phyloP scores from a whole-genome alignment of 2,329 filamentous ascomycete genomes.

The Fusarium equiseti region DNA sequence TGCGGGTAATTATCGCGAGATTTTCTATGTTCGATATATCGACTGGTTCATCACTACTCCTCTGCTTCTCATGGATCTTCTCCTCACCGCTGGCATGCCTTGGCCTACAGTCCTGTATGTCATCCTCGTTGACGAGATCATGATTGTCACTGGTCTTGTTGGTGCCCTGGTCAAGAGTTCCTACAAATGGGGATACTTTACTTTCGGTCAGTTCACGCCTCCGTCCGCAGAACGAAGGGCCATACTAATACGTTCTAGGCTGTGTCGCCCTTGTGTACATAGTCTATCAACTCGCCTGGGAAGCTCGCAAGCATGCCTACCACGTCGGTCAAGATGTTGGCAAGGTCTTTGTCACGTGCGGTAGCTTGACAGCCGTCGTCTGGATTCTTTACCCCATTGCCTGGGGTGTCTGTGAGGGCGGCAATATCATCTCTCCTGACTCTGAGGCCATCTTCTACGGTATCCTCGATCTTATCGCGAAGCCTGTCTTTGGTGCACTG shows the following conservation, averaged over 20 bases:
- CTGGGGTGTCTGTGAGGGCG: slow-evolving; percentile 65
- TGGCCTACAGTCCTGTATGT: slow-evolving; percentile 66
- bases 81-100: slow-evolving; percentile 68
- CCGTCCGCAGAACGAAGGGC: too few species aligned
- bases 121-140: slow-evolving; percentile 61
- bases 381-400: slow-evolving; percentile 70
- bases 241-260: too few species aligned
- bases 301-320: slow-evolving; percentile 63
- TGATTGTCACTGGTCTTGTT: slow-evolving; percentile 60
- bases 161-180: slow-evolving; percentile 60
- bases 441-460: slow-evolving; percentile 77
- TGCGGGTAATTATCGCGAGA: slow-evolving; percentile 66
- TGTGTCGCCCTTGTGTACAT: slow-evolving; percentile 61
- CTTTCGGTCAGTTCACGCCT: slow-evolving; percentile 57
- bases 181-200: slow-evolving; percentile 70
- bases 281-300: slow-evolving; percentile 56
- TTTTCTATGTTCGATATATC: slow-evolving; percentile 68
- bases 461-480: slow-evolving; percentile 73
- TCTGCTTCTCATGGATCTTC: slow-evolving; percentile 70
- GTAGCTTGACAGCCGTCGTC: slow-evolving; percentile 65
- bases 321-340: slow-evolving; percentile 66
- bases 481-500: slow-evolving; percentile 71
- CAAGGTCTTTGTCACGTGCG: slow-evolving; percentile 66
- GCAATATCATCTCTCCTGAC: slow-evolving; percentile 68
- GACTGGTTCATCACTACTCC: slow-evolving; percentile 69